Evolutionary conservation across 2,329 filamentous ascomycete species (phyloP), one percentile per base, ranked within the genome.

Genomic region (Penicillium brevicompactum): DNA sequence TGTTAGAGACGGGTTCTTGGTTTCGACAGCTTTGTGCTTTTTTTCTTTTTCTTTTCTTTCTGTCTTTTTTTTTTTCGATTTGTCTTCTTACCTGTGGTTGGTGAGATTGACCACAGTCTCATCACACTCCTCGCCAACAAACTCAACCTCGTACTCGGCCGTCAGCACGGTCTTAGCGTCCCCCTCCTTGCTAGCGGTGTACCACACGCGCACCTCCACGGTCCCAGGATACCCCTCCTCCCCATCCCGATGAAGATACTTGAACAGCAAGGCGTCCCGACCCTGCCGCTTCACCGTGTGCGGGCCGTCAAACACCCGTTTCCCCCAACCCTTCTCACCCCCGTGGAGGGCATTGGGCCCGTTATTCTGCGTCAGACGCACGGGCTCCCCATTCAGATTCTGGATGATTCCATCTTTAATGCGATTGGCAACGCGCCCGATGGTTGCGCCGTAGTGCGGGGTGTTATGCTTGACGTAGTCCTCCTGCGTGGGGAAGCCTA

Each of bases 31-130:
- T 18, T 18, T 18, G 18, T 18, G 18, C 18, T 18, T 18, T 18
- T 18, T 18, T 18, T 18, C 18, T 18, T 18, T 18, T 18, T 18
- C 18, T 18, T 18, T 18, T 18, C 18, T 18, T 18, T 18, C 18
- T 18, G 18, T 18, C 18, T 18, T 27, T 27, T 27, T 5, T 27
- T 27, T 5, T 27, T 27, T 27, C 5, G 24, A 8, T 6, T 45
- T 11, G 27, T 21, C 13, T 42, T 72, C 79, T 64, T 75, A 91
- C 89, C 91, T 95, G 79, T 99, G 93, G 78, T 97, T 99, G 47
- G 94, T 97, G 77, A 97, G 84, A 76, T 92, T 95, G 72, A 97
- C 84, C 41, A 87, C 87, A 0, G 93, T 97, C 81, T 97, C 93
- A n/a, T 92, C 87, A 11, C 87, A 88, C 47, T 89, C 82, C 56